Evolutionary conservation across 1,139 yeast species (phyloP).

Genomic region (Blastobotrys persicus): DNA sequence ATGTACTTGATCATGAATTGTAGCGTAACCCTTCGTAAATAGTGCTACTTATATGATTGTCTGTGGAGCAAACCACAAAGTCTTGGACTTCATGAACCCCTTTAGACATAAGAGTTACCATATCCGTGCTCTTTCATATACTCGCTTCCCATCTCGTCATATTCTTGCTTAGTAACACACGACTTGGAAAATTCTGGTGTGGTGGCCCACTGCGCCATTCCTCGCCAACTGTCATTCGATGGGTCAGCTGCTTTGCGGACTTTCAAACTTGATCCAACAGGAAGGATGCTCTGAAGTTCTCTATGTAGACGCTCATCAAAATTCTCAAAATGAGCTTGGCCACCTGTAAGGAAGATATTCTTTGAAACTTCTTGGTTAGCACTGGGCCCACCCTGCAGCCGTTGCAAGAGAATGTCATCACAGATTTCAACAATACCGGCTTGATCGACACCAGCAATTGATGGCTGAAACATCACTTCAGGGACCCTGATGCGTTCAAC

Average conservation of each 20-base stretch:
- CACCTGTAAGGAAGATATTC: slow-evolving; percentile 84
- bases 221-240: slow-evolving; percentile 82
- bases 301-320: slow-evolving; percentile 60
- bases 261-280: slow-evolving; percentile 59
- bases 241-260: slow-evolving; percentile 70
- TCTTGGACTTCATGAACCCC: not conserved
- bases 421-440: slow-evolving; percentile 83
- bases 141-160: slow-evolving; percentile 85
- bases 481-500: slow-evolving; percentile 90
- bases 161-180: slow-evolving; percentile 66
- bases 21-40: not conserved
- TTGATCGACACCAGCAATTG: slow-evolving; percentile 92
- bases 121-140: slow-evolving; percentile 83
- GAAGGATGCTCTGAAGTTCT: slow-evolving; percentile 71
- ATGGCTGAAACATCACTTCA: slow-evolving; percentile 90
- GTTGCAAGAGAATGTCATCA: slow-evolving; percentile 60
- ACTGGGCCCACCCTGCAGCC: slow-evolving; percentile 55
- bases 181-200: slow-evolving; percentile 47
- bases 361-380: slow-evolving; percentile 37
- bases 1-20: too few relatives aligned
- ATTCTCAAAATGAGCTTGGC: slow-evolving; percentile 65
- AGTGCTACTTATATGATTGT: not conserved
- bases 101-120: slow-evolving; percentile 51
- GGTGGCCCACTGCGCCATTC: slow-evolving; percentile 81
- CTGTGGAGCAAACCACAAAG: not conserved